Conservation (phyloP, 1,139 yeast genomes). For the Protomyces gravidus region DNA sequence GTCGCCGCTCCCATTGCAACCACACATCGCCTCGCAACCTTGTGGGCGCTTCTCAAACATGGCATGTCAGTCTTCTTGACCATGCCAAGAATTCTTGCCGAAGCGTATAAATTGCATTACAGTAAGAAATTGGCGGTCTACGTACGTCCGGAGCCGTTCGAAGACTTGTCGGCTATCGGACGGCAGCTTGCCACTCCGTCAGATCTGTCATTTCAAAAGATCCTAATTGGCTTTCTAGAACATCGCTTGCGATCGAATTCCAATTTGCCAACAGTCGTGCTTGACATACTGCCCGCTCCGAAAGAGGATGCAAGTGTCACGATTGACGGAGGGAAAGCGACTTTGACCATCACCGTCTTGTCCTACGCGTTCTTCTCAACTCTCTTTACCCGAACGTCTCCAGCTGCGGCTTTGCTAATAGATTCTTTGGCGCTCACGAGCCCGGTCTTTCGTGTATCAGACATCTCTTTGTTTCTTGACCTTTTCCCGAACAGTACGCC, state of each 20-base stretch:
- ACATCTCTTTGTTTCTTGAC: conserved; percentile 5
- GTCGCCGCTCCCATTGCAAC: conserved; percentile 5
- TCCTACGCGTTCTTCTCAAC: conserved; percentile 18
- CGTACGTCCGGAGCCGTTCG: conserved; percentile 24
- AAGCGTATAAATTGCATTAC: conserved; percentile 21
- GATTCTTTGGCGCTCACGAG: conserved; percentile 11
- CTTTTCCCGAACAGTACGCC: not conserved
- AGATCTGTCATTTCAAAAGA: conserved; percentile 3
- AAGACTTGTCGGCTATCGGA: conserved; percentile 11
- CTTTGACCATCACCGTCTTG: conserved; percentile 10
- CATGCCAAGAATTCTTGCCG: conserved; percentile 16
- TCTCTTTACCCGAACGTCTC: conserved; percentile 7
- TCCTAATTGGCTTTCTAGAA: conserved; percentile 5
- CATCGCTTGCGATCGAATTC: not conserved
- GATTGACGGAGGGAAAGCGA: conserved; percentile 3
- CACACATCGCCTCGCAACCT: not conserved
- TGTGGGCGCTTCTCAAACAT: conserved; percentile 1
- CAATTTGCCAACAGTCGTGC: not conserved
- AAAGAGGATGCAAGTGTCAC: not conserved
- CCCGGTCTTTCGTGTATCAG: conserved; percentile 7
- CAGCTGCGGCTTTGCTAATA: conserved; percentile 13
- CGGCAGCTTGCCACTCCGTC: conserved; percentile 6
- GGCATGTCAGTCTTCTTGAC: conserved; percentile 25
- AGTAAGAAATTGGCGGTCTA: conserved; percentile 20
- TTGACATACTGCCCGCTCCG: conserved; percentile 10